A percentile compares a stretch with the other conserved stretches of the same genome.
These are phyloP conservation scores for Clitoria ternatea DNA, from an alignment of 306 rosid species.

Conservation along the genomic window DNA sequence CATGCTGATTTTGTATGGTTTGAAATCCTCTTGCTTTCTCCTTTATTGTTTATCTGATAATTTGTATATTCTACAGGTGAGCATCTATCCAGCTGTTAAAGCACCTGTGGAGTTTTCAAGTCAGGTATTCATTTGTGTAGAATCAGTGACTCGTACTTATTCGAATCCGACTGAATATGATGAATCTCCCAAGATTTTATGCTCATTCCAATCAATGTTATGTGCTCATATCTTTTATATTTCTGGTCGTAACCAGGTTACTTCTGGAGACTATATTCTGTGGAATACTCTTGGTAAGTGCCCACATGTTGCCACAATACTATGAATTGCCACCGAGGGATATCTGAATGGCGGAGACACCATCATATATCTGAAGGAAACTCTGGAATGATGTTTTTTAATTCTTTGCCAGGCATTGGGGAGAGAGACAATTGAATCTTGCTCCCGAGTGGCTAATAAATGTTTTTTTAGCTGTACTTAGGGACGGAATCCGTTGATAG, in stretches of 20 bases:
- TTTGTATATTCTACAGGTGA: slow-evolving; percentile 53
- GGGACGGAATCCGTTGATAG: neutral
- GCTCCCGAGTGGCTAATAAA: neutral
- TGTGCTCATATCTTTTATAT: neutral
- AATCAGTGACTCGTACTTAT: slow-evolving; percentile 11
- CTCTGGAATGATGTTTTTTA: slow-evolving; percentile 1
- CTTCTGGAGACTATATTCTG: slow-evolving; percentile 81
- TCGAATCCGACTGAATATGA: neutral
- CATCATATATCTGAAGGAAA: slow-evolving; percentile 11
- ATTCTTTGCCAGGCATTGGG: slow-evolving; percentile 3
- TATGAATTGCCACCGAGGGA: slow-evolving; percentile 17
- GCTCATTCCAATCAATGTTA: neutral
- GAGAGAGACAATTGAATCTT: slow-evolving; percentile 13
- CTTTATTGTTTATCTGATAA: slow-evolving; percentile 25
- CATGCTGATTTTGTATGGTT: neutral
- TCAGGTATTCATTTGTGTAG: slow-evolving; percentile 51
- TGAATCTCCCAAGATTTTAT: neutral
- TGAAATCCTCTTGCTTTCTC: neutral
- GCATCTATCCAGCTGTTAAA: slow-evolving; percentile 88
- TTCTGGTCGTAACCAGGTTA: slow-evolving; percentile 45
- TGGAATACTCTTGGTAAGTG: slow-evolving; percentile 94
- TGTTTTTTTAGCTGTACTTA: neutral
- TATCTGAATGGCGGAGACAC: slow-evolving; percentile 10
- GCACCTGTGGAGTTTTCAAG: slow-evolving; percentile 80
- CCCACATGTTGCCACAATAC: slow-evolving; percentile 53